These are phyloP conservation scores for Candolleomyces aberdarensis DNA, from an alignment of 768 basidiomycete species.

Conservation along the genomic window DNA sequence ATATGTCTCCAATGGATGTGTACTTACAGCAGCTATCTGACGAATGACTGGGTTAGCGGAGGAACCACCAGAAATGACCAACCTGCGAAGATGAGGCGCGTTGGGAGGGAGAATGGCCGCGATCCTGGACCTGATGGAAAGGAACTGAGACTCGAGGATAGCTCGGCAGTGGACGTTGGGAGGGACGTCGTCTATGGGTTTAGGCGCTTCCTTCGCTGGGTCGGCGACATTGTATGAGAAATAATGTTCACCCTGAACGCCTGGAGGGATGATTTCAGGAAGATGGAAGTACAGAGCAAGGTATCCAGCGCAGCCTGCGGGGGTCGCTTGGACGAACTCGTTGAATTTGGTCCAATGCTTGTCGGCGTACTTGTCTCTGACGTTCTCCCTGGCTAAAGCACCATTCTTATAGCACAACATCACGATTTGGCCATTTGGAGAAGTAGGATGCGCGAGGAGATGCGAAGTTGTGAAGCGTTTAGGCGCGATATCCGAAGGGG, in stretches of 20 bases:
- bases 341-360: conserved; percentile 71
- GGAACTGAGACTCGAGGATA: conserved; percentile 81
- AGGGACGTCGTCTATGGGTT: conserved; percentile 38
- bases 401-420: conserved; percentile 96
- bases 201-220: conserved; percentile 19
- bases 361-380: conserved; percentile 63
- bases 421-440: conserved; percentile 63
- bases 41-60: conserved; percentile 70
- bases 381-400: conserved; percentile 73
- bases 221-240: conserved; percentile 39
- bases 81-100: conserved; percentile 53
- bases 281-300: conserved; percentile 80
- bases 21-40: conserved; percentile 60
- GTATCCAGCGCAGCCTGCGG: conserved; percentile 56
- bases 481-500: conserved; percentile 60
- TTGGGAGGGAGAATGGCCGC: conserved; percentile 60
- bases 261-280: conserved; percentile 84
- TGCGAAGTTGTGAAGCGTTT: conserved; percentile 74
- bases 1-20: background rate
- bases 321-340: conserved; percentile 49
- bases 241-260: conserved; percentile 68
- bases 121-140: conserved; percentile 75
- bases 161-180: conserved; percentile 60
- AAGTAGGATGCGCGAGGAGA: conserved; percentile 68
- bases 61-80: conserved; percentile 79